Evolutionary conservation across 1,284 basidiomycete species (phyloP).

Genomic region (Crocinoboletus sp.): DNA sequence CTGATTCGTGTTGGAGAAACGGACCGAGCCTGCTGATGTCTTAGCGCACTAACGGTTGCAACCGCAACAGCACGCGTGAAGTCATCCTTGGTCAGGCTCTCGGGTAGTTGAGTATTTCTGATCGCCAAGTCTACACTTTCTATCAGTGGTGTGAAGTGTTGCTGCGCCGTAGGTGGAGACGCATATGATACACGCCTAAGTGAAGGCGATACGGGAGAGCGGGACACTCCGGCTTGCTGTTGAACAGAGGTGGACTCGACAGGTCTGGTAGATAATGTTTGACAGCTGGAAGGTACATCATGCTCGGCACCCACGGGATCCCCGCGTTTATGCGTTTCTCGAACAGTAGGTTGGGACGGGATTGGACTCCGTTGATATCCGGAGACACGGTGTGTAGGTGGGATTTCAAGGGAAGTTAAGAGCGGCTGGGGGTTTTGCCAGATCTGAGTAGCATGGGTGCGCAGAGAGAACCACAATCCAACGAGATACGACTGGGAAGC

Average conservation of each 20-base stretch:
- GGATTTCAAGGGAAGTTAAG: conserved; percentile 63
- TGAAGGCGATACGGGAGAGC: conserved; percentile 30
- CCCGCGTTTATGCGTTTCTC: conserved; percentile 42
- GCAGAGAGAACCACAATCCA: conserved; percentile 97
- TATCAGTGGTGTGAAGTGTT: conserved; percentile 59
- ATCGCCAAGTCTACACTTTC: conserved; percentile 76
- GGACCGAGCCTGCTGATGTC: conserved; percentile 63
- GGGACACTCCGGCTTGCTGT: conserved; percentile 15
- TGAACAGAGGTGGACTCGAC: conserved; percentile 13
- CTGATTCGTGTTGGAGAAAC: conserved; percentile 44
- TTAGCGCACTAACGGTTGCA: conserved; percentile 81
- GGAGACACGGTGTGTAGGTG: conserved; percentile 57
- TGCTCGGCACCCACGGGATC: conserved; percentile 34
- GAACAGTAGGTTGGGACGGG: conserved; percentile 23
- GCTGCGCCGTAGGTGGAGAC: conserved; percentile 36
- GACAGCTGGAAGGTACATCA: conserved; percentile 35
- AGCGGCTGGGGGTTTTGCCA: conserved; percentile 97
- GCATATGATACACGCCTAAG: conserved; percentile 57
- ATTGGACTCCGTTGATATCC: conserved; percentile 50
- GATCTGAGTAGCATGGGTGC: conserved; percentile 97
- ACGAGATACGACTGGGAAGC: conserved; percentile 84
- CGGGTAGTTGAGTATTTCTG: conserved; percentile 59
- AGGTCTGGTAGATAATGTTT: conserved; percentile 35
- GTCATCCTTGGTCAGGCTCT: conserved; percentile 76
- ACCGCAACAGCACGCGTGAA: conserved; percentile 89